Evolutionary conservation across 768 basidiomycete genomes (phyloP).

Genomic region (Austroboletus eburneus): DNA sequence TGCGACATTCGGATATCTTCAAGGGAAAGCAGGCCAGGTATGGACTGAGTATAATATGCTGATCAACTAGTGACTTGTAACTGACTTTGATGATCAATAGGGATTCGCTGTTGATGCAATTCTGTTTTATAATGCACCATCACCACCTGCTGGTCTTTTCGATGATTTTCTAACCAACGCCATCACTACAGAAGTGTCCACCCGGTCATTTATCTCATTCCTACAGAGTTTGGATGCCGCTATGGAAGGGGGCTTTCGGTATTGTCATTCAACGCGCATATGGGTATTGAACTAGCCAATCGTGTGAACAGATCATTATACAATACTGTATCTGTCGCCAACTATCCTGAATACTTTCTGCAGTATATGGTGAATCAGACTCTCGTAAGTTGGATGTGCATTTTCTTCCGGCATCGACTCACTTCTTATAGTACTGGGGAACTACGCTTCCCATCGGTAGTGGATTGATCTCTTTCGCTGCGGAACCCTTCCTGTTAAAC

Average conservation of each 20-base stretch:
- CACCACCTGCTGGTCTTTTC: slow-evolving; percentile 10
- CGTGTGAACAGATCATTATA: slow-evolving; percentile 18
- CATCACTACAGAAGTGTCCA: slow-evolving; percentile 4
- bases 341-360: slow-evolving; percentile 18
- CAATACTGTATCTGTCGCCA: slow-evolving; percentile 21
- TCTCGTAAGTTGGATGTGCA: slow-evolving; percentile 9
- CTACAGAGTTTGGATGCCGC: slow-evolving; percentile 3
- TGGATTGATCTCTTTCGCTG: neutral
- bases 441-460: neutral
- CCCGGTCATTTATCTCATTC: slow-evolving; percentile 12
- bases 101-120: neutral
- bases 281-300: neutral
- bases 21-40: neutral
- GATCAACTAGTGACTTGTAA: neutral
- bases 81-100: neutral
- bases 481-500: neutral
- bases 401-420: neutral
- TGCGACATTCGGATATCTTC: slow-evolving; percentile 39
- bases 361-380: slow-evolving; percentile 13
- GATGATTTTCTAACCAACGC: slow-evolving; percentile 23
- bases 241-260: slow-evolving; percentile 6
- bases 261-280: neutral
- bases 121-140: slow-evolving; percentile 49
- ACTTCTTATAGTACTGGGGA: neutral
- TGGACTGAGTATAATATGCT: neutral